Conservation (phyloP, 164 flowering plant genomes). For the Stephania yunnanensis region DNA sequence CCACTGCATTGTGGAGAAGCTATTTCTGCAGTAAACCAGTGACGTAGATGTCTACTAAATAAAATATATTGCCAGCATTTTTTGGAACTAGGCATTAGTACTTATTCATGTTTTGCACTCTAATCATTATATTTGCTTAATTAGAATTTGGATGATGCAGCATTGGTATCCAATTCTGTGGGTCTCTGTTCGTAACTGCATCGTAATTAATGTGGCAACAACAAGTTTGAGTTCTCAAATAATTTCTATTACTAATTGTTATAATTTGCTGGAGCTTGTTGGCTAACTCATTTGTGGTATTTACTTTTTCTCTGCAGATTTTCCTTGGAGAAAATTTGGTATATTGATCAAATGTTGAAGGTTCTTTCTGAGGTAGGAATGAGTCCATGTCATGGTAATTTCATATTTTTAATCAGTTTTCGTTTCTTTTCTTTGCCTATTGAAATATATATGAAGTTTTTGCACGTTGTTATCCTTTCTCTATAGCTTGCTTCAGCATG, state of each 20-base stretch:
- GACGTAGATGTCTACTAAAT: no score
- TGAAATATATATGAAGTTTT: no score
- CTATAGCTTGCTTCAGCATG: no score
- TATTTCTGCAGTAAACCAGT: no score
- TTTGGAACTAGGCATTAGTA: no score
- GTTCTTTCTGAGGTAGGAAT: slow-evolving; percentile 83
- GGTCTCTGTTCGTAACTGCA: neutral
- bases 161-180: neutral
- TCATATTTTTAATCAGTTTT: no score
- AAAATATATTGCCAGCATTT: no score
- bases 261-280: neutral
- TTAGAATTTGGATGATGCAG: neutral
- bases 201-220: neutral
- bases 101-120: neutral
- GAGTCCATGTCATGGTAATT: neutral
- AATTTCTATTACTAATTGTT: neutral
- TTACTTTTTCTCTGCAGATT: slow-evolving; percentile 42
- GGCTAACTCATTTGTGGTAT: neutral
- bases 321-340: slow-evolving; percentile 90
- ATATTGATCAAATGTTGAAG: slow-evolving; percentile 96
- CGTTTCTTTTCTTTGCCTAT: no score
- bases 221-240: neutral
- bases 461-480: no score
- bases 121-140: neutral
- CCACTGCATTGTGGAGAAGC: no score